Evolutionary conservation across 192 early-diverging fungal genomes (phyloP).

Genomic region (Coemansia sp.): DNA sequence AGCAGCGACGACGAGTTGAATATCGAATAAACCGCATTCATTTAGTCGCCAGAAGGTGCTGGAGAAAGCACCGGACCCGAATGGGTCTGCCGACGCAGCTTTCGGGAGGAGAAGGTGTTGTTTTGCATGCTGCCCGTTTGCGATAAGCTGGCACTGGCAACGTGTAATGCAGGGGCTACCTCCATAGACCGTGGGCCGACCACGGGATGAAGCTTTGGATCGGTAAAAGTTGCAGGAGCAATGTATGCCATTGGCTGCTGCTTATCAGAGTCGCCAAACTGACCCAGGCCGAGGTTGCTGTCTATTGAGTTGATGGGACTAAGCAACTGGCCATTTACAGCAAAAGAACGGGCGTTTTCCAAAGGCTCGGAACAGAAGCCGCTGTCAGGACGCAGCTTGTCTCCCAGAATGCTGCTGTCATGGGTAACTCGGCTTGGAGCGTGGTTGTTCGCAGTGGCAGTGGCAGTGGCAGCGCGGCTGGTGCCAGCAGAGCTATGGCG

Average conservation of each 20-base stretch:
- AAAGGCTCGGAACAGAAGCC: not conserved
- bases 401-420: slow-evolving; percentile 21
- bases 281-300: not conserved
- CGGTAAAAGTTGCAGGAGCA: slow-evolving; percentile 6
- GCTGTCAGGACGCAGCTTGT: slow-evolving; percentile 19
- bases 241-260: slow-evolving; percentile 8
- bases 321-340: not conserved
- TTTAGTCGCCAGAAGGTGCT: slow-evolving; percentile 1
- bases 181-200: slow-evolving; percentile 36
- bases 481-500: slow-evolving; percentile 3
- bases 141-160: slow-evolving; percentile 8
- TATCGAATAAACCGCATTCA: too few species aligned
- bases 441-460: not conserved
- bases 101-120: not conserved
- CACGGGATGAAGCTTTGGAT: slow-evolving; percentile 38
- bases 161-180: slow-evolving; percentile 15
- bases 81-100: slow-evolving; percentile 5
- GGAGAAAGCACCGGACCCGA: slow-evolving; percentile 10
- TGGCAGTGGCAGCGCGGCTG: not conserved
- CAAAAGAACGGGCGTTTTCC: not conserved
- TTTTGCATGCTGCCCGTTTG: not conserved
- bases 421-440: slow-evolving; percentile 4
- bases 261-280: not conserved
- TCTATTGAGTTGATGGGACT: slow-evolving; percentile 3
- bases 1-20: not conserved